Base-by-base conservation (phyloP, 306 rosid species). In the Quercus mongolica region DNA sequence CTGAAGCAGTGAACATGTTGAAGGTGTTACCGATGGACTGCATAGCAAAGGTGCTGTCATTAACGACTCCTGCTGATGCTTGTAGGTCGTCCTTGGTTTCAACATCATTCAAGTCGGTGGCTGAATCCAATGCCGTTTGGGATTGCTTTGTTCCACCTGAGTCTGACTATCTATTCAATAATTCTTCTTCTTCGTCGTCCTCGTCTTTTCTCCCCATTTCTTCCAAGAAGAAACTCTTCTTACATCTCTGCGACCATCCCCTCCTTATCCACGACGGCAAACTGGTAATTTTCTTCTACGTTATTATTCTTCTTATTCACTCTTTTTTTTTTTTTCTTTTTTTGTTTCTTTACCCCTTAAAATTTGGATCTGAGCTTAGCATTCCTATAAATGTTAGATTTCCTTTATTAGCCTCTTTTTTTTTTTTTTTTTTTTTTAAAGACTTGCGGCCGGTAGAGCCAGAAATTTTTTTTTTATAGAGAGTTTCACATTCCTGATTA, bases 41-140 rank as follows among this genome's bases (percentile, higher is more conserved):
- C 83, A 84, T 95, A 5, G 92, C 94, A 21, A 69, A 79, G 44
- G 74, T 91, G 44, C 80, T 92, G 14, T 88, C 99, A 5, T 83
- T 91, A 28, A 92, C 97, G 5, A 21, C 87, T 21, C 99, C 99
- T 55, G 74, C 56, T 0, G 99, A 92, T 21, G 99, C 89, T 0
- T 84, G 92, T 74, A 71, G 86, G 3, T 71, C 87, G 5, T 81
- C 94, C 0, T 63, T 56, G 44, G 87, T 95, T 54, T 95, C 97
- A 0, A 62, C 91, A 0, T 64, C 79, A 0, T 92, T 92, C 88
- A 54, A 90, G 76, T 89, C 97, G 30, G 98, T 92, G n/a, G 91
- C 96, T 3, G 87, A 91, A 1, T 87, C 98, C 17, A 92, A 95
- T 74, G 82, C 85, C 63, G 87, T 95, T 1, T 95, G 99, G 99